A percentile compares a stretch with the other conserved stretches of the same genome.
These are phyloP conservation scores for Pichia ethanolica DNA, from an alignment of 805 yeast species.

Conservation along the genomic window DNA sequence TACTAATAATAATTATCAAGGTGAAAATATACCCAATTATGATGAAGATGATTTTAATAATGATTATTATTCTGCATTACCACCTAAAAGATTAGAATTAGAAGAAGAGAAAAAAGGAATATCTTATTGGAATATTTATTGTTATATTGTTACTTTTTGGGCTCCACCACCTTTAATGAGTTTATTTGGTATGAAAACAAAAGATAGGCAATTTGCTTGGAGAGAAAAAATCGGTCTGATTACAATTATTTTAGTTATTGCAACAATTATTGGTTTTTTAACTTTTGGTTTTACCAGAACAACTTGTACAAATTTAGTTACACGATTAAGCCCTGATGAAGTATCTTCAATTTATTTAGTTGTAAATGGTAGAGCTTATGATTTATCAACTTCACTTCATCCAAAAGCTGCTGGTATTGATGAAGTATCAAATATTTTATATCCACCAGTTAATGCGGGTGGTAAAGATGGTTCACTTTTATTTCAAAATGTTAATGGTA, in stretches of 20 bases:
- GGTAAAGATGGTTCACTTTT: conserved; percentile 78
- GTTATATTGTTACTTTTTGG: conserved; percentile 81
- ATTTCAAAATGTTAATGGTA: conserved; percentile 87
- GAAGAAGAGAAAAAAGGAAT: conserved; percentile 16
- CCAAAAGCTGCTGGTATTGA: conserved; percentile 78
- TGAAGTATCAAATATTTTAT: conserved; percentile 62
- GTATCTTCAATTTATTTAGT: conserved; percentile 56
- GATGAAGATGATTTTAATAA: conserved; percentile 3
- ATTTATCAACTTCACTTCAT: conserved; percentile 59
- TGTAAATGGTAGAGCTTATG: conserved; percentile 77
- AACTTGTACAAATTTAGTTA: conserved; percentile 48
- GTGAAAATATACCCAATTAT: conserved; percentile 21
- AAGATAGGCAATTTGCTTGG: conserved; percentile 92
- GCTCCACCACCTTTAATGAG: conserved; percentile 71
- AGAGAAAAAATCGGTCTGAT: conserved; percentile 88
- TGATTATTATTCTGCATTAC: conserved; percentile 14
- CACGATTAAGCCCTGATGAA: conserved; percentile 54
- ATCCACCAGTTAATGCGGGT: conserved; percentile 84
- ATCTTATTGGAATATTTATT: conserved; percentile 73
- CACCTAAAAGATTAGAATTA: conserved; percentile 17
- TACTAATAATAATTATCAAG: conserved; percentile 8
- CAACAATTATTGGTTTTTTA: conserved; percentile 72
- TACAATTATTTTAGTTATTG: conserved; percentile 64
- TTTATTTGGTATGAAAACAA: conserved; percentile 69
- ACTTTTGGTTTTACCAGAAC: conserved; percentile 87